Percentiles rank a stretch among this genome's conserved stretches.
Conservation (phyloP, 345 rosid species). For the Excoecaria cochinchinensis region DNA sequence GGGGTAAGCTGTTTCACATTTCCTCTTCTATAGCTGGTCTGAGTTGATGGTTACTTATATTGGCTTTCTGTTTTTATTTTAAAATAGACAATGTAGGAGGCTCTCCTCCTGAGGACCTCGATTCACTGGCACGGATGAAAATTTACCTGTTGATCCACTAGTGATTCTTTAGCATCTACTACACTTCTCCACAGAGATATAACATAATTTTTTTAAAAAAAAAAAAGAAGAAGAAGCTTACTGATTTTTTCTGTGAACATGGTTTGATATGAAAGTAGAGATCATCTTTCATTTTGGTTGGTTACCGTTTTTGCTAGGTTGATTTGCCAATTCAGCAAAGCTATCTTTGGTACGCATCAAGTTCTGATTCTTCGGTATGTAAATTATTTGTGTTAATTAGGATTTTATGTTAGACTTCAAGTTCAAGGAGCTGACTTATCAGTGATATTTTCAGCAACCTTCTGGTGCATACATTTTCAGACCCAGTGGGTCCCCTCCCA, state of each 20-base stretch:
- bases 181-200: neutral
- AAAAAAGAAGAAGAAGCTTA: neutral
- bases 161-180: neutral
- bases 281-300: constrained; percentile 12
- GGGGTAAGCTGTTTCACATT: constrained; percentile 45
- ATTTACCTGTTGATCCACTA: neutral
- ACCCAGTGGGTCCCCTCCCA: constrained; percentile 49
- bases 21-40: neutral
- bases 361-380: constrained; percentile 41
- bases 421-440: constrained; percentile 11
- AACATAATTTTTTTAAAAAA: too few species aligned
- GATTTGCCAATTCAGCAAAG: constrained; percentile 68
- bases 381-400: neutral
- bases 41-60: neutral
- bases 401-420: neutral
- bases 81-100: neutral
- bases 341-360: constrained; percentile 77
- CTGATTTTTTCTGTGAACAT: neutral
- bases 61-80: neutral
- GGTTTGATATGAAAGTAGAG: constrained; percentile 8
- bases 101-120: neutral
- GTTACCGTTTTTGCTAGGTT: constrained; percentile 43
- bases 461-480: constrained; percentile 88
- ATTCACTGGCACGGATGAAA: neutral
- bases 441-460: constrained; percentile 36